Base-by-base conservation (phyloP, 2,329 filamentous ascomycete genomes). In the Ilyonectria mors-panacis region DNA sequence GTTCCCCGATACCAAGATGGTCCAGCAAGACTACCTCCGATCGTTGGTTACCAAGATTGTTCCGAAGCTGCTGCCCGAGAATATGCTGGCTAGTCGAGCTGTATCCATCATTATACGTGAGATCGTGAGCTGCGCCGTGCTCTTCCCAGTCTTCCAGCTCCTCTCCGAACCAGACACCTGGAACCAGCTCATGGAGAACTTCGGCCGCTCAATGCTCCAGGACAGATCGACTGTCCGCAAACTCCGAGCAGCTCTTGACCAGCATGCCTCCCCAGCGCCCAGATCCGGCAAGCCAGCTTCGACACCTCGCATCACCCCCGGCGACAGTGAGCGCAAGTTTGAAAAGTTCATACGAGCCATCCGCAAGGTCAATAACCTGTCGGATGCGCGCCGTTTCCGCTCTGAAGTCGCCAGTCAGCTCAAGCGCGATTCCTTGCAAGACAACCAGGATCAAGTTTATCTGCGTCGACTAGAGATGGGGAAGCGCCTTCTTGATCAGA, bases 131-230 rank as follows among this genome's bases (percentile, higher is more conserved):
- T 98, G 96, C 80, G 94, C 94, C n/a, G 91, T 99, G 44, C 84
- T 99, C 42, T 91, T 90, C 47, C 96, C 96, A 1, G 84, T 97
- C 23, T 86, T 98, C 77, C 90, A 92, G 74, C 85, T 94, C 68
- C 84, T 99, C 19, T 89, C 93, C 6, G 95, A 99, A 73, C 95
- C 97, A 1, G 97, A 99, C 82, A 97, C 93, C 9, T 99, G 95
- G 95, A 98, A 99, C 76, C 95, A 98, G 79, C 81, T 97, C 66
- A 94, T 98, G 87, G 95, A 98, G 80, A 95, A 92, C 63, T 94
- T 92, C 80, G 93, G 94, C 19, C 91, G 93, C 56, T 92, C 92
- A 28, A 92, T 97, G 84, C 86, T 99, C 47, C 96, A 98, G 80
- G 97, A 99, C 79, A 90, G 97, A 42, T 98, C 97, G 70, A 98